Conservation (phyloP, 2,329 filamentous ascomycete genomes). For the Cordyceps fumosorosea region DNA sequence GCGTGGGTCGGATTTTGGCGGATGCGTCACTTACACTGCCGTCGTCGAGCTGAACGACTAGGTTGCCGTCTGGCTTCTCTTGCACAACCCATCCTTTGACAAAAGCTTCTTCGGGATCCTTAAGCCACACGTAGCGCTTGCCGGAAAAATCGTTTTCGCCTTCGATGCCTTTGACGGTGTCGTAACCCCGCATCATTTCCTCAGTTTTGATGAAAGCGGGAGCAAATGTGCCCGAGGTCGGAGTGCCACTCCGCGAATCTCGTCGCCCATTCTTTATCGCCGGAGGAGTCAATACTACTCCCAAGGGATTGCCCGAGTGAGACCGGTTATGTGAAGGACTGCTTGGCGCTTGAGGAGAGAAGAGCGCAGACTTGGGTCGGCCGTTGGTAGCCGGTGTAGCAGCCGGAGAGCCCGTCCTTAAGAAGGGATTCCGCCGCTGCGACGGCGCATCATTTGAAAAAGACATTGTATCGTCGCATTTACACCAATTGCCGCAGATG, state of each 20-base stretch:
- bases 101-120: conserved; percentile 80
- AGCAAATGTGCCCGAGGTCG: conserved; percentile 77
- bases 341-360: conserved; percentile 41
- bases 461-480: conserved; percentile 24
- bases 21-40: conserved; percentile 59
- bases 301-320: conserved; percentile 56
- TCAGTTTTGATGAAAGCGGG: conserved; percentile 93
- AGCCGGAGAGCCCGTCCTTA: conserved; percentile 61
- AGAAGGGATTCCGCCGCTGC: conserved; percentile 74
- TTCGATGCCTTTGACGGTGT: conserved; percentile 68
- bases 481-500: conserved; percentile 23
- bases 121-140: conserved; percentile 96
- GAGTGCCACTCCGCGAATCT: conserved; percentile 59
- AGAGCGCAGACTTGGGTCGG: conserved; percentile 70
- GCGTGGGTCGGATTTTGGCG: background rate
- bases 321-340: conserved; percentile 57
- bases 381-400: conserved; percentile 46
- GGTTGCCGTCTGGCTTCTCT: conserved; percentile 60
- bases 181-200: conserved; percentile 55
- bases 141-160: conserved; percentile 98
- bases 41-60: conserved; percentile 90
- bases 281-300: conserved; percentile 34
- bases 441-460: conserved; percentile 36
- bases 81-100: conserved; percentile 88
- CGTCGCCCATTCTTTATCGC: conserved; percentile 37